Evolutionary conservation across 345 rosid species (phyloP), one percentile per base, ranked within the genome.

Genomic region (Sapria himalayana): DNA sequence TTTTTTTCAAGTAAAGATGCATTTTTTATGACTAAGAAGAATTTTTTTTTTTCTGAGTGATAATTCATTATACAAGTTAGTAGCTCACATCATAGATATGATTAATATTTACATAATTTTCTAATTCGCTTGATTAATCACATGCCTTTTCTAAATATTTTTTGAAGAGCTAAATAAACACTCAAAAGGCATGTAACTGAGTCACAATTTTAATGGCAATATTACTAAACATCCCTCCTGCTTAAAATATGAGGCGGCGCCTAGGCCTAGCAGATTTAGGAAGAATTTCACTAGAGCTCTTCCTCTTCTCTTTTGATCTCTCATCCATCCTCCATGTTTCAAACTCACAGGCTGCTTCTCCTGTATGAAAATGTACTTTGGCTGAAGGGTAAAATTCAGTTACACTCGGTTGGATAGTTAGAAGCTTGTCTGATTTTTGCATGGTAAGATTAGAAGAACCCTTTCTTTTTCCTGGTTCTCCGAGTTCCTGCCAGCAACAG

Each of bases 261-360:
- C n/a, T n/a, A n/a, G n/a, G 82, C 60, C 91, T 68, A 19, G 46
- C 80, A 46, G 94, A 67, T 65, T 79, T 82, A 35, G 93, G 48
- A 54, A 71, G 62, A 25, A 39, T 59, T 2, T 66, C 41, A 39
- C 67, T 56, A 29, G 72, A 61, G 33, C 12, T 27, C 45, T 66
- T 72, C 57, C 81, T 65, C 64, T 60, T 74, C 41, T 25, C 71
- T 9, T 57, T 70, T 2, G 51, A 50, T n/a, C 40, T 18, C 45
- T 29, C 50, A 9, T 35, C 66, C n/a, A n/a, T 18, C 52, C 61
- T 27, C 45, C 46, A 46, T 35, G 40, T 29, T 9, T 17, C 16
- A 37, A 36, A 39, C 27, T 20, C 42, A 46, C 51, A 46, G 55
- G 29, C 70, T 39, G 43, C 73, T 45, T 43, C 43, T 33, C 70